Base-by-base conservation (phyloP, 1,284 basidiomycete species). In the Papiliotrema nemorosa region DNA sequence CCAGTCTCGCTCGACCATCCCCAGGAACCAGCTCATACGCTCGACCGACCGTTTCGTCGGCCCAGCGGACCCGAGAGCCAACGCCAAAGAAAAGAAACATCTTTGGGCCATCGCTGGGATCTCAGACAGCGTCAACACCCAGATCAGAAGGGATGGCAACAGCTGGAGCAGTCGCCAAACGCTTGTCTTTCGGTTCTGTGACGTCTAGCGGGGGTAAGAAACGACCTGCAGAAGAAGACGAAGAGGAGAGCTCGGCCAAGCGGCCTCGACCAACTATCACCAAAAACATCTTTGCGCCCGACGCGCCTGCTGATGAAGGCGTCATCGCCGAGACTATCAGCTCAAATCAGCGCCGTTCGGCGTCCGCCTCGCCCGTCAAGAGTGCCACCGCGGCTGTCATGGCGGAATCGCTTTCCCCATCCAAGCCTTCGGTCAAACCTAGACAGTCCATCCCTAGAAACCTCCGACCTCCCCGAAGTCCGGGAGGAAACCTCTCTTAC, bases 31-130 rank as follows among this genome's bases (percentile, higher is more conserved):
- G 69, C 3, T 67, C 68, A 0, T 69, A 72, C 53, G 64, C 69
- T 27, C 60, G 66, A 21, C 64, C 69, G 13, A 74, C 72, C 5
- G 52, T 61, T 1, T 60, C 70, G 2, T 72, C 70, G 5, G 54
- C 55, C 0, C 57, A 56, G 16, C 65, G 69, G 42, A 50, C 48
- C 38, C 55, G 50, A 37, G 47, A 50, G 29, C 36, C 52, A 20
- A 44, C 52, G 3, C 34, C 55, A 9, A 52, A 57, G 39, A 70
- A 68, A 51, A 56, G 69, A 18, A 73, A 73, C 46, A 56, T 69
- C 33, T 73, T 72, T 41, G 69, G 62, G 3, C 67, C 66, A 5
- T 67, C 66, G 0, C 69, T 67, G 2, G 55, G 58, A 29, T 66
- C 67, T 1, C 33, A 37, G 50, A 63, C 63, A 35, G 49, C 56